Evolutionary conservation across 495 filamentous ascomycete species (phyloP), one percentile per base, ranked within the genome.

Genomic region (Physcia stellaris): DNA sequence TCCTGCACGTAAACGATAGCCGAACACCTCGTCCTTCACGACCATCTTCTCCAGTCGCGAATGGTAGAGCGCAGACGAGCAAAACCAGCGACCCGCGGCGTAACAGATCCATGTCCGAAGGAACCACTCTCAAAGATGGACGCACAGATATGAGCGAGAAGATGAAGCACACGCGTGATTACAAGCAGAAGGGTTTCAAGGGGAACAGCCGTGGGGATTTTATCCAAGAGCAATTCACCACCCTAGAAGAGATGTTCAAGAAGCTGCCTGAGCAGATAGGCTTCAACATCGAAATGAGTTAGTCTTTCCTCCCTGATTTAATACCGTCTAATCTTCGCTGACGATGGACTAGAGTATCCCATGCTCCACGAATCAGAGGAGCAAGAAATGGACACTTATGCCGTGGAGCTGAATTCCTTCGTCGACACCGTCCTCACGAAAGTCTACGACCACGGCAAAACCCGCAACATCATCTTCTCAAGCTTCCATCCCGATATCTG

Each of bases 401-500:
- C 85, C 4, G 81, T 99, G 32, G 92, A 99, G 60, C 73, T 96
- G 43, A 99, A 99, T 58, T 84, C 80, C 3, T 99, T 94, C 56
- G 88, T 93, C 50, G 88, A 99, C 55, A 90, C 84, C 2, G 80
- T 99, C 7, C 67, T 99, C 3, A 71, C 63, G 18, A 88, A 82
- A 54, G 87, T 94, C 7, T 95, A 95, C 50, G 76, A 82, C 42
- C 52, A 77, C 11, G 77, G 72, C 23, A 70, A 70, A 37, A 71
- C 73, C 37, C 71, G 92, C 3, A 82, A 93, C 54, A 77, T 96
- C 57, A 82, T 96, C 43, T 99, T 99, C 64, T 87, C 80, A 41
- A 84, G 77, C 48, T 99, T 99, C 66, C 90, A 94, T 58, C 92
- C 92, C 4, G 92, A 96, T 41, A 83, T 96, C 26, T 99, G 92